These are phyloP conservation scores for Suaeda aralocaspica DNA, from an alignment of 148 eudicot genomes.

Conservation along the genomic window DNA sequence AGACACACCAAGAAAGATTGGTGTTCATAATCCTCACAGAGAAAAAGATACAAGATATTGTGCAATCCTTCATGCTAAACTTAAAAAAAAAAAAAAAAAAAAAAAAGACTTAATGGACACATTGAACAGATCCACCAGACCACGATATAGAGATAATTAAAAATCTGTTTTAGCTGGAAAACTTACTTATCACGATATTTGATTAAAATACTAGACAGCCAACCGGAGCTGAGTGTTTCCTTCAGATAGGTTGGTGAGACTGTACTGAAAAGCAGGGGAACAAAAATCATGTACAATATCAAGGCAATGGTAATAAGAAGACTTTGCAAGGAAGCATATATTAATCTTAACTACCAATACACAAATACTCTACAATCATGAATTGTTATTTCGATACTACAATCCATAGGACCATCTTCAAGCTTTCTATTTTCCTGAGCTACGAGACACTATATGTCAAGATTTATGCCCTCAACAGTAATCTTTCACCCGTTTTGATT, in stretches of 20 bases:
- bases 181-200: constrained; percentile 71
- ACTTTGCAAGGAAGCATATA: neutral
- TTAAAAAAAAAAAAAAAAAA: neutral
- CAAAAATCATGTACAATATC: constrained; percentile 20
- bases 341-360: neutral
- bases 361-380: neutral
- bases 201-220: constrained; percentile 72
- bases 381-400: neutral
- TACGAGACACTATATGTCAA: too few relatives aligned
- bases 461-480: too few relatives aligned
- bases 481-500: too few relatives aligned
- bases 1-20: neutral
- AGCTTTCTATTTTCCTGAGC: too few relatives aligned
- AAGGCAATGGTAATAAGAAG: neutral
- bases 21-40: too few relatives aligned
- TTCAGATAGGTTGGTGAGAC: constrained; percentile 79
- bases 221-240: constrained; percentile 82
- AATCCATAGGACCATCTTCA: neutral
- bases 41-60: neutral
- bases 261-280: constrained; percentile 54
- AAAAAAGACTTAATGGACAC: neutral
- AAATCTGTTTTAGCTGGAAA: neutral
- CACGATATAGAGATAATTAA: too few relatives aligned
- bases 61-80: neutral
- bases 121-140: neutral